Evolutionary conservation across 768 basidiomycete species (phyloP), one percentile per base, ranked within the genome.

Genomic region (Tulasnella sp.): DNA sequence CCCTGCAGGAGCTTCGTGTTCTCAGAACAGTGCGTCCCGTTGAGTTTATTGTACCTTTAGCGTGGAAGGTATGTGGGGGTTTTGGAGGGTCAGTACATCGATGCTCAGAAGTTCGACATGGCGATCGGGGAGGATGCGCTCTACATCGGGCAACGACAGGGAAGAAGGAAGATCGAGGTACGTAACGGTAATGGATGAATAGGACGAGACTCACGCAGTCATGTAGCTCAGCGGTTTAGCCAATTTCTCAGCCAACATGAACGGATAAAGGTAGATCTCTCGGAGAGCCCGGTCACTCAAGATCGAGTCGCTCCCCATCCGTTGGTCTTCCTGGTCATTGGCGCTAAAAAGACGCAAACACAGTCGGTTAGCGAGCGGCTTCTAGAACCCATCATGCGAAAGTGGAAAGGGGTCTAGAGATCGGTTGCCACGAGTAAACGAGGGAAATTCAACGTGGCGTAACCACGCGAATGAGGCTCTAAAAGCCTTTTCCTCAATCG

Each of bases 301-400:
- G 47, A 87, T 85, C 12, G 88, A 88, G 16, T 88, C 86, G 22
- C 85, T 86, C 9, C 87, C 85, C 14, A 86, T 86, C 12, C 89
- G 83, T 77, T 90, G 88, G 75, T 88, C 85, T 77, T 90, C 90
- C 78, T 90, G 88, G 77, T 90, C 90, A 79, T 90, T 90, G 6
- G 81, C 87, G 42, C 35, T 70, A 19, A n/a, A 29, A 37, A 32
- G 19, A 35, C 12, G 19, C 9, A 32, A 35, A 39, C 17, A 44
- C 26, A n/a, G 17, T 16, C 32, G 14, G 29, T 69, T 19, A 65
- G 47, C 12, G 34, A 62, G 5, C 47, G 8, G 11, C 5, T 1
- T 7, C 59, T 63, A 19, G 41, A 7, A 17, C 8, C 37, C 22
- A 67, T 9, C n/a, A n/a, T n/a, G n/a, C n/a, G n/a, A n/a, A n/a